These are phyloP conservation scores for Tylopilus subfusipes DNA, from an alignment of 768 basidiomycete genomes.

Conservation along the genomic window DNA sequence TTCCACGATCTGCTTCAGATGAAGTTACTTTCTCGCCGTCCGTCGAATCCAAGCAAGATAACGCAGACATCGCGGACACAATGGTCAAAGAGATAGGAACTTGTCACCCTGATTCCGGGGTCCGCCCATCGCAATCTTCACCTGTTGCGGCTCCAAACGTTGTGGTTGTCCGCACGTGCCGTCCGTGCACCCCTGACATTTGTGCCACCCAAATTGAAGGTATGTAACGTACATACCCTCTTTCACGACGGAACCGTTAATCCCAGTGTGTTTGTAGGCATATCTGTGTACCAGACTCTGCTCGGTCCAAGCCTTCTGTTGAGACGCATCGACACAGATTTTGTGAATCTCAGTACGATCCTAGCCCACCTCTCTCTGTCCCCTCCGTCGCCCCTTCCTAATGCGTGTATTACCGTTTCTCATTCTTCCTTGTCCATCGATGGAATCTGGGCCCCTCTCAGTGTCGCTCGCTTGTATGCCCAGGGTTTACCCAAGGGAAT, in stretches of 20 bases:
- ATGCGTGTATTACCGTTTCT: constrained; percentile 48
- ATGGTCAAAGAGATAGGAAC: constrained; percentile 5
- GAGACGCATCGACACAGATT: constrained; percentile 76
- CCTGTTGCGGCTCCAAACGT: constrained; percentile 22
- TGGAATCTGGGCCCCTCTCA: constrained; percentile 71
- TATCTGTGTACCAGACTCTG: constrained; percentile 70
- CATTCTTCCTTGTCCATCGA: constrained; percentile 51
- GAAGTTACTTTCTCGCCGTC: background rate
- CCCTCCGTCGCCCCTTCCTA: constrained; percentile 34
- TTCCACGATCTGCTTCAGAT: constrained; percentile 5
- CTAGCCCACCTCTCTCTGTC: constrained; percentile 38
- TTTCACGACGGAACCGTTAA: constrained; percentile 7
- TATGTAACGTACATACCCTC: constrained; percentile 27
- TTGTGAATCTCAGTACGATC: constrained; percentile 61
- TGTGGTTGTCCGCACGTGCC: constrained; percentile 61
- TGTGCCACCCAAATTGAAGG: constrained; percentile 71
- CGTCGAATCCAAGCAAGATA: constrained; percentile 1
- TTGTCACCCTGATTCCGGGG: constrained; percentile 2
- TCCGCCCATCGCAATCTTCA: background rate
- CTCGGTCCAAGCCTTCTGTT: constrained; percentile 54
- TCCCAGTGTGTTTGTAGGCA: constrained; percentile 41
- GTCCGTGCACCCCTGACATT: constrained; percentile 59
- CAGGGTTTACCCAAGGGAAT: constrained; percentile 27
- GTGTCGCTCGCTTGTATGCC: constrained; percentile 46
- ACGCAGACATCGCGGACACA: background rate